Evolutionary conservation across 1,284 basidiomycete species (phyloP).

Genomic region (Boletus hoseneyae): DNA sequence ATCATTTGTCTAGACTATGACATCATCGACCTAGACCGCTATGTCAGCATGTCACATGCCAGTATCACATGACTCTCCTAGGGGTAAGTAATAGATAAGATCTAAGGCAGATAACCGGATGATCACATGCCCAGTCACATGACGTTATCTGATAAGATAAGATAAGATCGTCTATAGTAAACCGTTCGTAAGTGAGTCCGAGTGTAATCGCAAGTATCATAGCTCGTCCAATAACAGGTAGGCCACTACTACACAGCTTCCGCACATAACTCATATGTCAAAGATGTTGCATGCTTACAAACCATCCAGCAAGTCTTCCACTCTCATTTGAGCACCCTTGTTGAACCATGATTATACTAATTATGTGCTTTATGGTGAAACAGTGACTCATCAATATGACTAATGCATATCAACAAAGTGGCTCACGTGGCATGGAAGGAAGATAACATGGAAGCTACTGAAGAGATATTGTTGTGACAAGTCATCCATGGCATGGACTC

Average conservation of each 20-base stretch:
- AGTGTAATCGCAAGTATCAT: no score
- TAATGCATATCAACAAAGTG: slow-evolving; percentile 2
- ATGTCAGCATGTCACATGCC: no score
- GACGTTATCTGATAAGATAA: no score
- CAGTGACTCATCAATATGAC: slow-evolving; percentile 8
- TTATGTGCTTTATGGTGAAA: not conserved
- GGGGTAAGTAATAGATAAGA: no score
- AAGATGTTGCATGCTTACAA: slow-evolving; percentile 7
- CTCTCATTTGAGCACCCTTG: not conserved
- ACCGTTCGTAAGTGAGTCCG: no score
- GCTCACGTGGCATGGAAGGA: slow-evolving; percentile 6
- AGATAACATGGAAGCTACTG: slow-evolving; percentile 10
- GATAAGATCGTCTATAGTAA: no score
- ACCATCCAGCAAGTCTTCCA: not conserved
- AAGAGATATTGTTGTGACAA: slow-evolving; percentile 10
- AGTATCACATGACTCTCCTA: no score
- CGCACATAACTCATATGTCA: not conserved
- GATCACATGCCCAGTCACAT: no score
- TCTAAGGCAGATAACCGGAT: no score
- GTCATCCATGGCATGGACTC: slow-evolving; percentile 1
- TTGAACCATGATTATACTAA: not conserved
- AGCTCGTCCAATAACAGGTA: no score
- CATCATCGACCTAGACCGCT: no score
- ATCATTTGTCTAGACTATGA: no score
- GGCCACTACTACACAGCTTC: not conserved